Conservation (phyloP, 129 eudicot species). For the Lonicera japonica region DNA sequence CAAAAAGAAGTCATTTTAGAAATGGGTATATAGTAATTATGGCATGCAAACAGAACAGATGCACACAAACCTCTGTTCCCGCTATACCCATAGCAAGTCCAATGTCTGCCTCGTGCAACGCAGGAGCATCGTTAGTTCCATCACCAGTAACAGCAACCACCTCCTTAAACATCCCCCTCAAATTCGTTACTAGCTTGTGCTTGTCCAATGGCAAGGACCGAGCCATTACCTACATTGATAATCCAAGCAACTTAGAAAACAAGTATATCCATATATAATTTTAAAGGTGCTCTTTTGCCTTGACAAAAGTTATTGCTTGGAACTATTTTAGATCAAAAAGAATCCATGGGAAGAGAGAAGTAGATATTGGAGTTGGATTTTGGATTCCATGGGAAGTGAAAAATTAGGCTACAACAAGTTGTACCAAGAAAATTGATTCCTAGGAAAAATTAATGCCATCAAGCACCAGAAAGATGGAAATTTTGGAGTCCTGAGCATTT, state of each 20-base stretch:
- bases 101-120: conserved; percentile 89
- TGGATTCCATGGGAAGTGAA: too few relatives aligned
- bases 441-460: too few relatives aligned
- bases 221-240: conserved; percentile 74
- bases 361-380: too few relatives aligned
- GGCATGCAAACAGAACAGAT: not conserved
- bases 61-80: conserved; percentile 85
- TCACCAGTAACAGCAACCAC: conserved; percentile 98
- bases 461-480: too few relatives aligned
- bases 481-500: too few relatives aligned
- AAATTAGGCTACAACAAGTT: too few relatives aligned
- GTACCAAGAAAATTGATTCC: too few relatives aligned
- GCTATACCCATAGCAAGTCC: conserved; percentile 99
- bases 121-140: conserved; percentile 98
- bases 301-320: too few relatives aligned
- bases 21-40: too few relatives aligned
- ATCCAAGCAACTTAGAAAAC: conserved; percentile 12
- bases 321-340: not conserved
- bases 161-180: conserved; percentile 43
- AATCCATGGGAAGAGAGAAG: too few relatives aligned
- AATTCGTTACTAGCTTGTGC: conserved; percentile 53
- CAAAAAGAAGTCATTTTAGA: too few relatives aligned
- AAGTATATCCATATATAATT: not conserved
- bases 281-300: too few relatives aligned
- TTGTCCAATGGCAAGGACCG: conserved; percentile 92